Percentiles rank a stretch among this genome's conserved stretches.
phyloP scores from a whole-genome alignment of 2,329 filamentous ascomycete genomes.

The Sarocladium oryzae region DNA sequence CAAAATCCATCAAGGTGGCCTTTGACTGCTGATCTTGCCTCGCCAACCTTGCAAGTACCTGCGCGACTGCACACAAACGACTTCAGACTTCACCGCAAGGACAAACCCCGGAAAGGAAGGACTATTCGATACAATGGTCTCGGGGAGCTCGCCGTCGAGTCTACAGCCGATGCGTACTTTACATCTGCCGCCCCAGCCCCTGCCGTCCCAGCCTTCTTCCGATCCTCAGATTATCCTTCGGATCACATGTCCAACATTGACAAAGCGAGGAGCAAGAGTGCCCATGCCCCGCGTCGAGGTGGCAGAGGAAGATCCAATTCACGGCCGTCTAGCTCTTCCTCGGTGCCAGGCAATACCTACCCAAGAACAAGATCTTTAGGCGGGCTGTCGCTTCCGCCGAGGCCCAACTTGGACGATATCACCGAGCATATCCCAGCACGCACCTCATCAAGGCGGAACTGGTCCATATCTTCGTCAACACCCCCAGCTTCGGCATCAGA shows the following conservation, averaged over 20 bases:
- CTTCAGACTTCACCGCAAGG: not conserved
- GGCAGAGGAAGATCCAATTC: not conserved
- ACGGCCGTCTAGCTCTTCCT: constrained; percentile 8
- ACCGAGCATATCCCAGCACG: constrained; percentile 26
- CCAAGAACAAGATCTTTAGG: constrained; percentile 19
- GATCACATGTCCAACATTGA: not conserved
- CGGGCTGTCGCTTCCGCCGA: constrained; percentile 3
- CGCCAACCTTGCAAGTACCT: not conserved
- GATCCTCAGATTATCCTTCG: not conserved
- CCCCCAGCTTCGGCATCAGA: constrained; percentile 31
- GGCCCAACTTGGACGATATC: constrained; percentile 23
- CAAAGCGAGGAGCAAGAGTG: not conserved
- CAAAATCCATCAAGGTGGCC: not conserved
- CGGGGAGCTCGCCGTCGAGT: not conserved
- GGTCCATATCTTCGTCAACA: constrained; percentile 28
- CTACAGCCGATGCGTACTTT: not conserved
- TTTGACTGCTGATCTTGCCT: not conserved
- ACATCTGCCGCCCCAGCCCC: not conserved
- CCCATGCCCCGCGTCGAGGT: not conserved
- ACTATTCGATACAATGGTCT: not conserved
- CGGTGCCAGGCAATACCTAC: not conserved
- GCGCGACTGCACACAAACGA: not conserved
- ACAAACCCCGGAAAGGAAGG: not conserved
- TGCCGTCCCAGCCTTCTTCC: not conserved
- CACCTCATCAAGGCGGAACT: constrained; percentile 5